These are phyloP conservation scores for Leccinum ochraceum DNA, from an alignment of 768 basidiomycete species.

Conservation along the genomic window DNA sequence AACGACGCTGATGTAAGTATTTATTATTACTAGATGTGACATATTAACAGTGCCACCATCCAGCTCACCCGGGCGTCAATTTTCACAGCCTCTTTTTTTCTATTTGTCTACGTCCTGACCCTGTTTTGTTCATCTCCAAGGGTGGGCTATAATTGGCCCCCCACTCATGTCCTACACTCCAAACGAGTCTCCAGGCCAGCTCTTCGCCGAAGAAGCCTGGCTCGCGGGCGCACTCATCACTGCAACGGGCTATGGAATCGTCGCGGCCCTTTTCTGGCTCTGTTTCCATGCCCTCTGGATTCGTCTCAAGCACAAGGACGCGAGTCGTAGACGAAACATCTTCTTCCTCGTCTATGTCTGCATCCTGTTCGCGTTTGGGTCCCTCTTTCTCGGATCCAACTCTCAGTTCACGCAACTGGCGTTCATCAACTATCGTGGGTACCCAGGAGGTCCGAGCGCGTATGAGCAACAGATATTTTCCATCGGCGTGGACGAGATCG, in stretches of 20 bases:
- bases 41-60: not conserved
- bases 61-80: not conserved
- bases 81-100: not conserved
- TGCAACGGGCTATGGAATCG: conserved; percentile 29
- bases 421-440: conserved; percentile 31
- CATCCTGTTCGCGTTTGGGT: conserved; percentile 25
- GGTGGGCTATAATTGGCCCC: conserved; percentile 8
- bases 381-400: conserved; percentile 29
- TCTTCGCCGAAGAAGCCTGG: conserved; percentile 31
- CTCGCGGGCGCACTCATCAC: conserved; percentile 29
- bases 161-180: conserved; percentile 22
- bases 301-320: conserved; percentile 18
- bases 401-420: conserved; percentile 32
- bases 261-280: conserved; percentile 26
- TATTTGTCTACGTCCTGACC: not conserved
- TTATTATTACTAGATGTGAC: not conserved
- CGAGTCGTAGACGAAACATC: conserved; percentile 15
- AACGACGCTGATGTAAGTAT: not conserved
- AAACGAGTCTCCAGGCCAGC: conserved; percentile 16
- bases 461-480: conserved; percentile 31
- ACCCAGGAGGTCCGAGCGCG: conserved; percentile 27
- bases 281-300: conserved; percentile 22
- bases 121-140: conserved; percentile 1
- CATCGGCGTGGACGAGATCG: conserved; percentile 24
- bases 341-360: conserved; percentile 27